phyloP scores from a whole-genome alignment of 768 basidiomycete species.

The Tylopilus cervinicoccineus region DNA sequence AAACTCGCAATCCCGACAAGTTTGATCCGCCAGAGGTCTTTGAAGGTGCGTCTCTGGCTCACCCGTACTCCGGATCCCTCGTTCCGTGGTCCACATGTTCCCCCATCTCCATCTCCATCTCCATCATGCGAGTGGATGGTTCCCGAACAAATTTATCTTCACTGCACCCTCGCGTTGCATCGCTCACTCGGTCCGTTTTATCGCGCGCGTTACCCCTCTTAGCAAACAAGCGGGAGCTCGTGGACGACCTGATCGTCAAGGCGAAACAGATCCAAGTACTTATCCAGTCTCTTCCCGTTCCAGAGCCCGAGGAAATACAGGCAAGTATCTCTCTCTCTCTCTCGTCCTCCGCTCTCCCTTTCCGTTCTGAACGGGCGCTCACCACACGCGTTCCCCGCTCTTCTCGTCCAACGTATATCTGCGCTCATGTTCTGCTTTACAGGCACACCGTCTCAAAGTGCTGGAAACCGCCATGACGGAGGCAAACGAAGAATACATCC shows the following conservation, averaged over 20 bases:
- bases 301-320: conserved; percentile 76
- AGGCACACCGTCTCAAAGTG: conserved; percentile 64
- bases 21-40: conserved; percentile 71
- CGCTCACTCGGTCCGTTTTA: not conserved
- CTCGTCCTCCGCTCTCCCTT: too few species aligned
- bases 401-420: too few species aligned
- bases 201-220: not conserved
- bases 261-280: conserved; percentile 88
- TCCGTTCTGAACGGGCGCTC: not conserved
- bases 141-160: too few species aligned
- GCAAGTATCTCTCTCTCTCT: conserved; percentile 21
- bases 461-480: conserved; percentile 68
- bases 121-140: too few species aligned
- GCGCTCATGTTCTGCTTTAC: too few species aligned
- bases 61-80: not conserved
- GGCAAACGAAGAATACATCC: conserved; percentile 73
- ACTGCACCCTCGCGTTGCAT: not conserved
- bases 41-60: conserved; percentile 50
- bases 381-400: not conserved
- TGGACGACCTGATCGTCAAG: conserved; percentile 76
- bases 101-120: not conserved
- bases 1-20: conserved; percentile 67
- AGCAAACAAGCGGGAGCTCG: conserved; percentile 86
- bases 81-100: too few species aligned
- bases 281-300: conserved; percentile 73